These are phyloP conservation scores for Cordyceps javanica DNA, from an alignment of 2,329 filamentous ascomycete species.

Conservation along the genomic window DNA sequence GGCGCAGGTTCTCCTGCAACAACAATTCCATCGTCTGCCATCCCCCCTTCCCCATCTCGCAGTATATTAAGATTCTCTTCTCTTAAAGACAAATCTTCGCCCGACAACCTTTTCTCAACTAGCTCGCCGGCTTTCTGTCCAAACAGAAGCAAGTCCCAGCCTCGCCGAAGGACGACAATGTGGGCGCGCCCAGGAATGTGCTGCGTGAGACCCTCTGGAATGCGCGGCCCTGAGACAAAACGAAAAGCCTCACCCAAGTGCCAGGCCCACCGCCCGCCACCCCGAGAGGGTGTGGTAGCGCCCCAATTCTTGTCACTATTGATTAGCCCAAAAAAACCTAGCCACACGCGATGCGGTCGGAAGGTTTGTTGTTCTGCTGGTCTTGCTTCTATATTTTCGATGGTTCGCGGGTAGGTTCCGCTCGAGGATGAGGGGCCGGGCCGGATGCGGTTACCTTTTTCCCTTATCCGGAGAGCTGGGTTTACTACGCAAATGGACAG, in stretches of 20 bases:
- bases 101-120: not conserved
- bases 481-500: not conserved
- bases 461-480: constrained; percentile 4
- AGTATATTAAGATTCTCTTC: constrained; percentile 7
- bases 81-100: not conserved
- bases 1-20: not conserved
- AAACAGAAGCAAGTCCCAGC: constrained; percentile 19
- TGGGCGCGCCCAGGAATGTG: constrained; percentile 13
- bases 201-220: constrained; percentile 13
- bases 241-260: constrained; percentile 18
- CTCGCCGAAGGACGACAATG: constrained; percentile 31
- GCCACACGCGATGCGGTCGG: constrained; percentile 7
- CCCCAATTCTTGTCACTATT: constrained; percentile 11
- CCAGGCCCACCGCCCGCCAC: constrained; percentile 13
- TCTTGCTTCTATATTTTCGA: constrained; percentile 1
- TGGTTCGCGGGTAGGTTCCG: not conserved
- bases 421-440: not conserved
- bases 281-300: constrained; percentile 12
- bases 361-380: constrained; percentile 7
- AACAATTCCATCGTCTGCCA: not conserved
- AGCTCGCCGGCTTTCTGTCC: constrained; percentile 7
- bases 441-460: not conserved
- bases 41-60: not conserved
- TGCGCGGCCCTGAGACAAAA: constrained; percentile 30
- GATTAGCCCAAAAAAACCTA: not conserved